Conservation (phyloP, 257 asterid species). For the Solanum tarijense region DNA sequence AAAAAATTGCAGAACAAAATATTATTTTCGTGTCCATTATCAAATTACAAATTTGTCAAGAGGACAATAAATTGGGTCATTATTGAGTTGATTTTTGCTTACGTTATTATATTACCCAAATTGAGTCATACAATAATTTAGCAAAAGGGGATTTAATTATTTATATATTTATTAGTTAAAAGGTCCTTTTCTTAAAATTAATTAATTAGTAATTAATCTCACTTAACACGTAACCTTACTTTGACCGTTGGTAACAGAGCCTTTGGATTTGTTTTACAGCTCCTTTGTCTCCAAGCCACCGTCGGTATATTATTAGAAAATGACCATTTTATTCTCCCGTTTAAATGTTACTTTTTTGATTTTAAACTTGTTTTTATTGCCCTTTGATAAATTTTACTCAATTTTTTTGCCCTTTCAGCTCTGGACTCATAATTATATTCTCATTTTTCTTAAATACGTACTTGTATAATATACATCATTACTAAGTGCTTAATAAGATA, state of each 20-base stretch:
- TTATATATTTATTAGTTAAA: conserved; percentile 3
- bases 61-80: background rate
- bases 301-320: background rate
- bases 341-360: too few relatives aligned
- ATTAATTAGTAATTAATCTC: conserved; percentile 6
- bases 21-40: background rate
- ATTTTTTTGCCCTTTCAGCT: too few relatives aligned
- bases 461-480: background rate
- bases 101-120: background rate
- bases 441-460: background rate
- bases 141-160: background rate
- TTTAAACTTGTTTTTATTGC: too few relatives aligned
- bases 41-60: background rate
- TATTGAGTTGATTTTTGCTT: background rate
- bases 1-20: background rate
- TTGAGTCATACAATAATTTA: background rate
- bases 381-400: background rate
- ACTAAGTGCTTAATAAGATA: background rate
- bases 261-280: background rate
- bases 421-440: background rate
- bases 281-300: background rate
- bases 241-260: conserved; percentile 15
- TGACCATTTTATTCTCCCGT: background rate
- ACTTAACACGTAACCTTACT: background rate
- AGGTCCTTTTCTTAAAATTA: conserved; percentile 22